A percentile compares a stretch with the other conserved stretches of the same genome.
Conservation (phyloP, 805 yeast genomes). For the Starmerella cellae region DNA sequence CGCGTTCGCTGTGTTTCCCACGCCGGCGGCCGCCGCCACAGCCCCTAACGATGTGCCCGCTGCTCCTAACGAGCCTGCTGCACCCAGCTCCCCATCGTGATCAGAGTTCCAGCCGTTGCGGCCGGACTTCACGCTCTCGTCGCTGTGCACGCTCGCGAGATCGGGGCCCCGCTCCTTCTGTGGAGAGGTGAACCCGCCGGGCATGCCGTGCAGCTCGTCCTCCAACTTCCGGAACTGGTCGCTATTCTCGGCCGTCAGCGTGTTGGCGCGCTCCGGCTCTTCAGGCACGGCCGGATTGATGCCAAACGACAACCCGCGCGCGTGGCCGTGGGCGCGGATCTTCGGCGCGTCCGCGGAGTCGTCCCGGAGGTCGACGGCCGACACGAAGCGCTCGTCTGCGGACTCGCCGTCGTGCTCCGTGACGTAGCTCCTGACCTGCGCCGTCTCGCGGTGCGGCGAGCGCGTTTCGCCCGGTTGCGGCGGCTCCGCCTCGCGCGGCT, state of each 20-base stretch:
- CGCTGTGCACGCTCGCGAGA: not conserved
- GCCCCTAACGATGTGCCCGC: not conserved
- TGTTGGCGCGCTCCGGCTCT: not conserved
- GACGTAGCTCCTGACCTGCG: constrained; percentile 10
- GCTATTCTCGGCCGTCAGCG: constrained; percentile 1
- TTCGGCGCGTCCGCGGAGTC: not conserved
- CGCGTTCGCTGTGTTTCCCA: not conserved
- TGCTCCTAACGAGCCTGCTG: not conserved
- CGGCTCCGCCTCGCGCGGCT: not conserved
- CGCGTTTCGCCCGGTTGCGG: not conserved
- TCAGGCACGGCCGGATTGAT: not conserved
- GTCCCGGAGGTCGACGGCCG: constrained; percentile 12
- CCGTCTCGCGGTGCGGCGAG: constrained; percentile 7
- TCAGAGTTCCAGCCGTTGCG: not conserved
- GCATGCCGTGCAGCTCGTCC: constrained; percentile 13
- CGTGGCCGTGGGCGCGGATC: constrained; percentile 10
- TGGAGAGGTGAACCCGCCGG: constrained; percentile 6
- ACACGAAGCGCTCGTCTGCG: constrained; percentile 13
- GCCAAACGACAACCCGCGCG: constrained; percentile 9
- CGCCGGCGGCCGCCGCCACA: not conserved
- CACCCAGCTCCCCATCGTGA: not conserved
- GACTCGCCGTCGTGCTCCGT: constrained; percentile 11
- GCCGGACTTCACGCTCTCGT: not conserved
- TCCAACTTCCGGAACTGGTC: constrained; percentile 7
- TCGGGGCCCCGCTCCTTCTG: not conserved